These are phyloP conservation scores for Juncus effusus DNA, from an alignment of 176 grass and related monocot species.

Conservation along the genomic window DNA sequence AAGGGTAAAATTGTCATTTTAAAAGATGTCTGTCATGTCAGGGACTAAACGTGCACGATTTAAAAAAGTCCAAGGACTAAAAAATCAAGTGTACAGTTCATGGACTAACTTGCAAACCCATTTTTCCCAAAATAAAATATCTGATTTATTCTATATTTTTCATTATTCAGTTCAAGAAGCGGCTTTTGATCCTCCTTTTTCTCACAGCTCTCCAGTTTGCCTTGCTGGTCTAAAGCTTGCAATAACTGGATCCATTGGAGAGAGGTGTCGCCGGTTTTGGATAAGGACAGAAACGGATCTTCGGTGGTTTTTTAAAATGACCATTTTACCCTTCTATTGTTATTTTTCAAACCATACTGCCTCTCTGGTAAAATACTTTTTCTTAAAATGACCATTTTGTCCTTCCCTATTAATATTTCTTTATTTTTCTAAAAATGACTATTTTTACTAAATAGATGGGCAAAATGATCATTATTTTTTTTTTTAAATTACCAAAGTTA, in stretches of 20 bases:
- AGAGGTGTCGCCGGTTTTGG: slow-evolving; percentile 9
- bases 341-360: no score
- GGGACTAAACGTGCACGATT: no score
- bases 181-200: slow-evolving; percentile 11
- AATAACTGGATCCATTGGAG: slow-evolving; percentile 22
- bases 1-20: no score
- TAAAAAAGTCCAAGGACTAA: not conserved
- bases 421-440: no score
- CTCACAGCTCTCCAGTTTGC: slow-evolving; percentile 10
- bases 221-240: slow-evolving; percentile 25
- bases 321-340: no score
- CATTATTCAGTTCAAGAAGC: not conserved
- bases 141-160: slow-evolving; percentile 28
- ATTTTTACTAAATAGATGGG: no score
- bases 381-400: no score
- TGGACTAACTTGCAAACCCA: not conserved
- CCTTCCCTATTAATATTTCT: no score
- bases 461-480: no score
- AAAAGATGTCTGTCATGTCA: no score
- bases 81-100: not conserved
- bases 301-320: slow-evolving; percentile 5
- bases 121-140: slow-evolving; percentile 19
- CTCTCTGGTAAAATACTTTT: no score
- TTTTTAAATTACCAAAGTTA: no score
- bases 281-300: slow-evolving; percentile 10